Percentiles rank a stretch among this genome's conserved stretches.
phyloP scores from a whole-genome alignment of 768 basidiomycete genomes.

The Lanmaoa pseudosensibilis region DNA sequence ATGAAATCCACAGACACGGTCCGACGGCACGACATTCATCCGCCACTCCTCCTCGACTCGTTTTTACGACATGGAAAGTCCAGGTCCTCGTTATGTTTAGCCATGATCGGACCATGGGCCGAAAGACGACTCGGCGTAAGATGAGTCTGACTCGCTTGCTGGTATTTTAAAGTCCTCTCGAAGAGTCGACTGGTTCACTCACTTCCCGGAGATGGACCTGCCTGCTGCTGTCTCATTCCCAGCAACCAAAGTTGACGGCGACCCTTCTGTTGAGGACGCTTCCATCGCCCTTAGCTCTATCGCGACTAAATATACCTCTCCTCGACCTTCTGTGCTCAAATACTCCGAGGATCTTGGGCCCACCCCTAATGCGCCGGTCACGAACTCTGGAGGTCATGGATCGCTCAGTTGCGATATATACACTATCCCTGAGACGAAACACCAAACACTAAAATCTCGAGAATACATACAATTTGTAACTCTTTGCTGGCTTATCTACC shows the following conservation, averaged over 20 bases:
- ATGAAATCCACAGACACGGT: not conserved
- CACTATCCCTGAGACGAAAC: slow-evolving; percentile 6
- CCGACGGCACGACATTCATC: not conserved
- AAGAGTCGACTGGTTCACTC: not conserved
- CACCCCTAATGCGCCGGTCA: not conserved
- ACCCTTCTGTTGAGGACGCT: not conserved
- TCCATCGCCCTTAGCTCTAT: slow-evolving; percentile 2
- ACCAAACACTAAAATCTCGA: slow-evolving; percentile 7
- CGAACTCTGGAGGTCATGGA: not conserved
- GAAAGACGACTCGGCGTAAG: not conserved
- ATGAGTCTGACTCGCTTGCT: not conserved
- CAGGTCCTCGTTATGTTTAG: not conserved
- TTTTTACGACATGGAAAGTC: not conserved
- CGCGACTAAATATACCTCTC: not conserved
- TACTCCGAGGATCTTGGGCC: slow-evolving; percentile 2
- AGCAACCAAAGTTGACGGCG: not conserved
- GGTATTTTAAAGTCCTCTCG: not conserved
- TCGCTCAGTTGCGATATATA: not conserved
- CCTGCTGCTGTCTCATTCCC: not conserved
- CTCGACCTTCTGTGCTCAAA: slow-evolving; percentile 2
- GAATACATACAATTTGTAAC: slow-evolving; percentile 50
- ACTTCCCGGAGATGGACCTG: slow-evolving; percentile 1
- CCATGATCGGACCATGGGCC: not conserved
- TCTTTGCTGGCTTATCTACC: slow-evolving; percentile 55
- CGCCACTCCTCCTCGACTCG: not conserved